phyloP scores from a whole-genome alignment of 2,329 filamentous ascomycete species.

The Alternaria sp. region DNA sequence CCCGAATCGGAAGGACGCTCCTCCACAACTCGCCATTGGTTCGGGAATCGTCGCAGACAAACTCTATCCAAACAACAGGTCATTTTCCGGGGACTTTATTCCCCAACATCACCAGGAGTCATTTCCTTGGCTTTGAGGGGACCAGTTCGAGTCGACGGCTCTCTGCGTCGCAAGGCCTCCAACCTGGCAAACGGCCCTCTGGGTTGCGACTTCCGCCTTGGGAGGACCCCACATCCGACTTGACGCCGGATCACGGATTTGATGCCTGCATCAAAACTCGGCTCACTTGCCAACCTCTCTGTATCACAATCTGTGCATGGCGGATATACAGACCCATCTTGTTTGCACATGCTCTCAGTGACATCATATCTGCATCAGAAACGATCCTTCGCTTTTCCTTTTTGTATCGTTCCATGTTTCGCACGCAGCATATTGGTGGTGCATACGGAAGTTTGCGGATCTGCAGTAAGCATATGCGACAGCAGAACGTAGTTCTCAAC shows the following conservation, averaged over 20 bases:
- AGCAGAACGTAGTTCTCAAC: neutral
- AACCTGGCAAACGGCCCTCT: neutral
- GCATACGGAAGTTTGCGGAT: conserved; percentile 5
- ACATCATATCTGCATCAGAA: conserved; percentile 1
- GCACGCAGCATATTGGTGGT: neutral
- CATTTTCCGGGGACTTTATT: neutral
- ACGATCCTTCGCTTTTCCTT: conserved; percentile 1
- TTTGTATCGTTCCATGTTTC: conserved; percentile 7
- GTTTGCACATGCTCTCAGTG: neutral
- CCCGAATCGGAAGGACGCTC: neutral
- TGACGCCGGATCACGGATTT: neutral
- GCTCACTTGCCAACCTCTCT: conserved; percentile 7
- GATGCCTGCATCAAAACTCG: neutral
- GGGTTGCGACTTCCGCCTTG: conserved; percentile 9
- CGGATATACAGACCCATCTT: neutral
- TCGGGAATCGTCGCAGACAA: neutral
- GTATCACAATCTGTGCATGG: conserved; percentile 1
- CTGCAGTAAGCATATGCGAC: neutral
- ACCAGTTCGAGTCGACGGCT: conserved; percentile 3
- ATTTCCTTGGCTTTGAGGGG: conserved; percentile 1
- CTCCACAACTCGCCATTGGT: conserved; percentile 11
- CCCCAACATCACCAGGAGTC: neutral
- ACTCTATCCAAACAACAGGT: conserved; percentile 10
- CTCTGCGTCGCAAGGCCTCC: neutral
- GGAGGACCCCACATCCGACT: conserved; percentile 9